phyloP scores from a whole-genome alignment of 371 early-diverging fungal genomes.

The Syncephalastrum contaminatum region DNA sequence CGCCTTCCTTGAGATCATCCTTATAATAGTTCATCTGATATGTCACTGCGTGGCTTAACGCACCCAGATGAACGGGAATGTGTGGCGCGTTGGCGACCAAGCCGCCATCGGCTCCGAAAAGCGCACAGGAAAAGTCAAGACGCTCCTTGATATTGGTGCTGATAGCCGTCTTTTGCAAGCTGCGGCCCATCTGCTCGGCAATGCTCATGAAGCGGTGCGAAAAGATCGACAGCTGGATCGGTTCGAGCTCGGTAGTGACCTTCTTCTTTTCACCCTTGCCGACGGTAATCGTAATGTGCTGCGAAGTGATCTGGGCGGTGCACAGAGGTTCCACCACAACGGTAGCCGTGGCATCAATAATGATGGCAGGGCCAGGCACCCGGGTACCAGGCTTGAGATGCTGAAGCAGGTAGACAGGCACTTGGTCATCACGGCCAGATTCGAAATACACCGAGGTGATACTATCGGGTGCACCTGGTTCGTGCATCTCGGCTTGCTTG shows the following conservation, averaged over 20 bases:
- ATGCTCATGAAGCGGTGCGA: constrained; percentile 97
- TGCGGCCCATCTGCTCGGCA: constrained; percentile 97
- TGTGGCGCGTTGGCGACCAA: constrained; percentile 92
- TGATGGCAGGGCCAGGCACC: constrained; percentile 84
- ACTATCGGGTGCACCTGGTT: constrained; percentile 31
- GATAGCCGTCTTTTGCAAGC: constrained; percentile 91
- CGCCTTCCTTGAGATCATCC: constrained; percentile 73
- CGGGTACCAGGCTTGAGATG: constrained; percentile 62
- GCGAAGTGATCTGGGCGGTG: constrained; percentile 70
- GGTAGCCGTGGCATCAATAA: constrained; percentile 87
- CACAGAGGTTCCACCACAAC: constrained; percentile 86
- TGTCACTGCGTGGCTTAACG: constrained; percentile 90
- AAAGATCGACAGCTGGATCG: constrained; percentile 89
- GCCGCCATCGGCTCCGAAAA: constrained; percentile 93
- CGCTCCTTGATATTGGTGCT: constrained; percentile 98
- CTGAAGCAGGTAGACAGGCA: constrained; percentile 74
- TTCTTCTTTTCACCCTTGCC: constrained; percentile 48
- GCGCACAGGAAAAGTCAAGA: constrained; percentile 93
- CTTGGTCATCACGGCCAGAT: constrained; percentile 61
- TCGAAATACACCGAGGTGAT: constrained; percentile 80
- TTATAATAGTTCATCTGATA: constrained; percentile 82
- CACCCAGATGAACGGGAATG: constrained; percentile 95
- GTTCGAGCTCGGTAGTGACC: constrained; percentile 67
- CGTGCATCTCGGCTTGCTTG: constrained; percentile 22
- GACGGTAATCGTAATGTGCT: constrained; percentile 75